A percentile compares a stretch with the other conserved stretches of the same genome.
Conservation (phyloP, 176 grass and related monocot species). For the Triticum aestivum region IWGSC_CS_RefSeq_v2.1 NC_057808.1:58717221-58717720, state of each 20-base stretch:
- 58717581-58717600: conserved; percentile 50
- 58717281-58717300: conserved; percentile 20
- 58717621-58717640: neutral
- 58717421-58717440: neutral
- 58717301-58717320: neutral
- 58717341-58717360: neutral
- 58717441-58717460: neutral
- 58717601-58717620: neutral
- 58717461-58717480: neutral
- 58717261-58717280: conserved; percentile 54
- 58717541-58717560: conserved; percentile 62
- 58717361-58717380: neutral
- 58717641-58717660: neutral
- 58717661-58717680: neutral
- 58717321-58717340: neutral
- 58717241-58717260: conserved; percentile 41
- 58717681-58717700: neutral
- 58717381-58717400: neutral
- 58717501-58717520: neutral
- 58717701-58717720: neutral
- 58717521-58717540: conserved; percentile 71
- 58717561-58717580: conserved; percentile 80
- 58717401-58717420: neutral
- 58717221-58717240: conserved; percentile 39
- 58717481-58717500: neutral